These are phyloP conservation scores for Saccharum hybrid DNA, from an alignment of 202 grass and related monocot species.

Conservation along the genomic window DNA sequence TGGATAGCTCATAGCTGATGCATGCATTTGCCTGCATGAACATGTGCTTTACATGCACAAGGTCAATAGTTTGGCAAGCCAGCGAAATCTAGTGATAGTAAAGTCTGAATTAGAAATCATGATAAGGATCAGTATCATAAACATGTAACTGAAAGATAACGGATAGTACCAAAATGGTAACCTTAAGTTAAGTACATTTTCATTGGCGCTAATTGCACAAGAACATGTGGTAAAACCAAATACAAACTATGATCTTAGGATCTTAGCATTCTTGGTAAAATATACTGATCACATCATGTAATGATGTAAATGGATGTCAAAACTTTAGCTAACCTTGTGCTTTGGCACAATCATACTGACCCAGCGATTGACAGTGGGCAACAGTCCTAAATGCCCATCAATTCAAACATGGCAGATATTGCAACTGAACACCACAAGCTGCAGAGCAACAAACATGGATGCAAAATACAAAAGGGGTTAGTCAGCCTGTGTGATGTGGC, in stretches of 20 bases:
- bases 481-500: neutral
- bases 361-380: neutral
- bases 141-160: constrained; percentile 24
- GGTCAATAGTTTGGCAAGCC: neutral
- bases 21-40: neutral
- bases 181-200: constrained; percentile 7
- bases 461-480: constrained; percentile 27
- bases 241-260: neutral
- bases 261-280: constrained; percentile 20
- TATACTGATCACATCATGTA: neutral
- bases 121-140: neutral
- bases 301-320: constrained; percentile 29
- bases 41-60: neutral
- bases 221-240: constrained; percentile 23
- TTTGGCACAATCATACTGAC: constrained; percentile 27
- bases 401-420: constrained; percentile 28
- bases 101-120: constrained; percentile 26
- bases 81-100: neutral
- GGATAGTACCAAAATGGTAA: neutral
- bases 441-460: constrained; percentile 24
- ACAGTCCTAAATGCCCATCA: constrained; percentile 16
- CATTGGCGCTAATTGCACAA: neutral
- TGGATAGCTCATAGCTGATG: neutral
- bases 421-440: constrained; percentile 24
- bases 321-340: constrained; percentile 1